Percentiles rank a stretch among this genome's conserved stretches.
Evolutionary conservation across 2,329 filamentous ascomycete genomes (phyloP).

Genomic region (Aspergillus intermedius): DNA sequence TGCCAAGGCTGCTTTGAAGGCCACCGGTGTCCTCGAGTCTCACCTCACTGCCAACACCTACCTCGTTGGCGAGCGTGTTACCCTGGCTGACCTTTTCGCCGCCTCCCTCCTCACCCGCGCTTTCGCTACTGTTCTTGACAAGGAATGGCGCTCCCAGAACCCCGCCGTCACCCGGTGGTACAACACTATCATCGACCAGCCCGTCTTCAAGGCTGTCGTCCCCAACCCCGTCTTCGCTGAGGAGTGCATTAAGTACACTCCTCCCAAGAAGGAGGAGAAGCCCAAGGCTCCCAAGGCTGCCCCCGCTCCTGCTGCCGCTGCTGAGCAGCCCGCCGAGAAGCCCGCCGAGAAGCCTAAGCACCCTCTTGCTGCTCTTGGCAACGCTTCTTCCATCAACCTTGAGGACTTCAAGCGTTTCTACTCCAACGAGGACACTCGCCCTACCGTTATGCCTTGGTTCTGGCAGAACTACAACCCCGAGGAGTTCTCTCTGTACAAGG

Average conservation of each 20-base stretch:
- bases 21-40: slow-evolving; percentile 68
- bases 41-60: slow-evolving; percentile 91
- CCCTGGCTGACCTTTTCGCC: slow-evolving; percentile 87
- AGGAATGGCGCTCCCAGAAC: slow-evolving; percentile 74
- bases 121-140: slow-evolving; percentile 92
- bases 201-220: slow-evolving; percentile 77
- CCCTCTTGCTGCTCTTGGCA: slow-evolving; percentile 77
- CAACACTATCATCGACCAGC: slow-evolving; percentile 86
- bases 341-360: slow-evolving; percentile 81
- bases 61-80: slow-evolving; percentile 96
- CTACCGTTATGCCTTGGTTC: slow-evolving; percentile 88
- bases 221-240: slow-evolving; percentile 73
- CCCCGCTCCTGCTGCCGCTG: slow-evolving; percentile 42
- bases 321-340: slow-evolving; percentile 49
- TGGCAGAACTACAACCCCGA: slow-evolving; percentile 92
- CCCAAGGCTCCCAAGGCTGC: slow-evolving; percentile 63
- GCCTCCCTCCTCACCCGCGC: slow-evolving; percentile 73
- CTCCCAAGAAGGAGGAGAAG: slow-evolving; percentile 64
- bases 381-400: slow-evolving; percentile 65
- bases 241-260: slow-evolving; percentile 65
- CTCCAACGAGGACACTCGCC: slow-evolving; percentile 86
- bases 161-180: slow-evolving; percentile 91
- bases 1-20: slow-evolving; percentile 62
- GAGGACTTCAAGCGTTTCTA: slow-evolving; percentile 99
- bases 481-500: slow-evolving; percentile 91